Percentiles rank a stretch among this genome's conserved stretches.
Conservation (phyloP, 345 rosid genomes). For the Hibiscus mutabilis region DNA sequence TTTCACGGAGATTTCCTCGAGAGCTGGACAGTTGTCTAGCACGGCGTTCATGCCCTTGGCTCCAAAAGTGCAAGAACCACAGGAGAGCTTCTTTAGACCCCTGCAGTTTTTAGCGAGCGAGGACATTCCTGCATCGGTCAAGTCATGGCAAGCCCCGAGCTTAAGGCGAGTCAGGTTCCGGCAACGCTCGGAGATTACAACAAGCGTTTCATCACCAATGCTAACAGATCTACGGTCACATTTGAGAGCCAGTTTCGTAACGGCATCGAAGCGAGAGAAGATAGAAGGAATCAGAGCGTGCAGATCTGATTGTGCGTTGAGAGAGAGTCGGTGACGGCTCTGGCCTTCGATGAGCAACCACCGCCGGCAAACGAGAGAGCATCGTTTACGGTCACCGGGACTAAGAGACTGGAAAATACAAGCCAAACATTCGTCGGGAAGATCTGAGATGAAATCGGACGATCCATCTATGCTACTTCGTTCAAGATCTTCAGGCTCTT, state of each 20-base stretch:
- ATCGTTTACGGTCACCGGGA: constrained; percentile 54
- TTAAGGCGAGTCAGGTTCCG: constrained; percentile 66
- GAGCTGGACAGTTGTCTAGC: constrained; percentile 55
- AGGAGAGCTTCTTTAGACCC: constrained; percentile 68
- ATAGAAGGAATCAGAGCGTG: constrained; percentile 37
- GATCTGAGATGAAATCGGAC: constrained; percentile 44
- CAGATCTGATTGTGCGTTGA: constrained; percentile 66
- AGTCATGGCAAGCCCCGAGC: constrained; percentile 73
- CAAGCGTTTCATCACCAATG: constrained; percentile 64
- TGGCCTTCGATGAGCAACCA: constrained; percentile 78
- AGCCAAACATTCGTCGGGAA: constrained; percentile 87
- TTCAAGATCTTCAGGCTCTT: constrained; percentile 18
- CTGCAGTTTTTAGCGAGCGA: constrained; percentile 63
- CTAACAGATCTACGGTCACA: constrained; percentile 74
- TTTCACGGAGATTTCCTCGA: constrained; percentile 73
- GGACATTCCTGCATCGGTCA: constrained; percentile 64
- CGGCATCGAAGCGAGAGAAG: constrained; percentile 78
- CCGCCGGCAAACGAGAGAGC: constrained; percentile 67
- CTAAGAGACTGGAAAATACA: constrained; percentile 59
- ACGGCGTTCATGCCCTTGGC: constrained; percentile 79
- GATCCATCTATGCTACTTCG: constrained; percentile 3
- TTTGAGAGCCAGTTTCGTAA: constrained; percentile 76
- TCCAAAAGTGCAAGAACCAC: constrained; percentile 83
- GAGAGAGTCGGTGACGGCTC: constrained; percentile 79
- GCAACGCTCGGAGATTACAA: constrained; percentile 56